These are phyloP conservation scores for Backusella mclennaniae DNA, from an alignment of 192 early-diverging fungal species.

Conservation along the genomic window DNA sequence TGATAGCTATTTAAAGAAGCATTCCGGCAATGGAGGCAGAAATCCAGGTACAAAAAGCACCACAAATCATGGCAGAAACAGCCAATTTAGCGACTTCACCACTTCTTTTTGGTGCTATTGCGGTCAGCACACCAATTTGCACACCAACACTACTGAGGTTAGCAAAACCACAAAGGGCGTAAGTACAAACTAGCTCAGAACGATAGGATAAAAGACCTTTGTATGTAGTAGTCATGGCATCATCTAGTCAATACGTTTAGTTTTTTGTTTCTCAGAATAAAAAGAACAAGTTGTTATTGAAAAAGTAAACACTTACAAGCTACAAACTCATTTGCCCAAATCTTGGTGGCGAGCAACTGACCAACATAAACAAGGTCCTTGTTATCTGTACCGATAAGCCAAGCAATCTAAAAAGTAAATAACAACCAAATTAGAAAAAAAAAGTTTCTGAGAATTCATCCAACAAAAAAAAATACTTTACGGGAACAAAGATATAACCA, in stretches of 20 bases:
- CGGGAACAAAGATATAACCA: constrained; percentile 77
- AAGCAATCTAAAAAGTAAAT: constrained; percentile 46
- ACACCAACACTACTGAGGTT: constrained; percentile 84
- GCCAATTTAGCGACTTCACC: constrained; percentile 72
- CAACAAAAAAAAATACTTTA: constrained; percentile 25
- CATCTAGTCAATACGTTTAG: background rate
- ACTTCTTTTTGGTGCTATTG: constrained; percentile 71
- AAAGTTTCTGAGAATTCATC: background rate
- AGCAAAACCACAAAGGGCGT: constrained; percentile 85
- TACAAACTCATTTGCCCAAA: constrained; percentile 86
- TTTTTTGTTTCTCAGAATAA: background rate
- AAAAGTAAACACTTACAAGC: constrained; percentile 54
- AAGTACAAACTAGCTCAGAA: constrained; percentile 57
- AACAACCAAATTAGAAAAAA: background rate
- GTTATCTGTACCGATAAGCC: constrained; percentile 48
- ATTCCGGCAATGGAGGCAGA: constrained; percentile 82
- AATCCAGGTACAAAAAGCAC: constrained; percentile 75
- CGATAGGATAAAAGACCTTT: constrained; percentile 45
- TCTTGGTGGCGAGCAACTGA: constrained; percentile 68
- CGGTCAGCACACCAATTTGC: constrained; percentile 73
- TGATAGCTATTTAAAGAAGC: constrained; percentile 26
- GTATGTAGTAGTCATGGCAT: constrained; percentile 17
- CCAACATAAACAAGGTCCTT: constrained; percentile 52
- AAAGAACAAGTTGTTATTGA: background rate
- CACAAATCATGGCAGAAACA: constrained; percentile 77